Conservation (phyloP, 2,329 filamentous ascomycete species). For the Epicoccum sorghinum region DNA sequence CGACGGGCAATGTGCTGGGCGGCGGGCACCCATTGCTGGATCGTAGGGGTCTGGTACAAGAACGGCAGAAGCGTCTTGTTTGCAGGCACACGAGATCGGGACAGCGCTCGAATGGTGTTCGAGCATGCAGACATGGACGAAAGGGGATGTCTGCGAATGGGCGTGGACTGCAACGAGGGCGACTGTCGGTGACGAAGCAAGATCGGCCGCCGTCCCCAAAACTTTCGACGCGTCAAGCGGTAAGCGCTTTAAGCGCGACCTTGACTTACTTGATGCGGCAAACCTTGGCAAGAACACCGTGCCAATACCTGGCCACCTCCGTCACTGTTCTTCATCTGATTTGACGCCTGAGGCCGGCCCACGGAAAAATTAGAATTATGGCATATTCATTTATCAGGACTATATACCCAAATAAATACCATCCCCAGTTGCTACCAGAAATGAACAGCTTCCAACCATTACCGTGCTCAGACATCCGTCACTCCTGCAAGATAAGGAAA, state of each 20-base stretch:
- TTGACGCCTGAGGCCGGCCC: too few relatives aligned
- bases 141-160: neutral
- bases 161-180: neutral
- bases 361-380: neutral
- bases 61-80: constrained; percentile 64
- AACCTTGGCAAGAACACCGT: neutral
- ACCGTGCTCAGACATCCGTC: constrained; percentile 6
- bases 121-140: constrained; percentile 41
- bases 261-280: constrained; percentile 8
- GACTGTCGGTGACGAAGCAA: constrained; percentile 1
- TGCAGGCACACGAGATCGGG: constrained; percentile 38
- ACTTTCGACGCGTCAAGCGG: constrained; percentile 7
- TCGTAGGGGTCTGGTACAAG: constrained; percentile 73
- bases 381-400: neutral
- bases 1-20: constrained; percentile 28
- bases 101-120: constrained; percentile 38
- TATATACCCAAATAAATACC: constrained; percentile 8
- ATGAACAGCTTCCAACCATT: constrained; percentile 19
- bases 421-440: neutral
- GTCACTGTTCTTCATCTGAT: too few relatives aligned
- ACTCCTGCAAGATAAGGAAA: neutral
- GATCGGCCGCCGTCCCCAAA: constrained; percentile 3
- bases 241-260: constrained; percentile 5
- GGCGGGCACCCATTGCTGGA: constrained; percentile 49
- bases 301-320: too few relatives aligned